Evolutionary conservation across 805 yeast species (phyloP), one percentile per base, ranked within the genome.

Genomic region (Teunomyces gatunensis): DNA sequence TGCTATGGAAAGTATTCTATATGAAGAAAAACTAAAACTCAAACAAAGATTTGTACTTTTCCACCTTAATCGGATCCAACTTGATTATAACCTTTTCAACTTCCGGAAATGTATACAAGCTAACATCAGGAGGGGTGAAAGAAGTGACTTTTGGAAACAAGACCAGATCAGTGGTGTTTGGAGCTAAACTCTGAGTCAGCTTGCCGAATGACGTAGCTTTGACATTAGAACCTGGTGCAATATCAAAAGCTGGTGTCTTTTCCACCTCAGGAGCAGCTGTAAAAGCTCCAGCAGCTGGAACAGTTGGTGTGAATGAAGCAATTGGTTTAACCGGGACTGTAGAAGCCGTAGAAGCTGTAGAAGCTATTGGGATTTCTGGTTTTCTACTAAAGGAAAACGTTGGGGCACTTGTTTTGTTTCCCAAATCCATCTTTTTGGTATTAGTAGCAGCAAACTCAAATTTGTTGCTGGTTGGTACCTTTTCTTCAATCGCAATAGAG

Each of bases 21-120:
- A 28, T 36, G 15, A 20, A 15, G 30, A 21, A 39, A 13, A 39
- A 9, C 11, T 18, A 39, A 6, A 29, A 29, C n/a, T 56, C 58
- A 49, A 65, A 69, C 42, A 62, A 44, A 6, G 50, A 37, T 46
- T 62, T 64, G 50, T 57, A 65, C 40, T 56, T 50, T 25, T 57
- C 57, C 9, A 68, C 71, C 53, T 61, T 57, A 4, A 47, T 47
- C n/a, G 50, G 49, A 44, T 68, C 63, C 35, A 69, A 47, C 3
- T 32, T 40, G 13, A 55, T 67, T 6, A 43, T 28, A 3, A 52
- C 43, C 2, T 54, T 49, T 7, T 53, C 55, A 21, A 61, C 60
- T 10, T 54, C 52, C 3, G 73, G 72, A 39, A 69, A 64, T 32
- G 45, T 44, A 57, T 58, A 34, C 46, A 48, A 23, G 23, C 18